A percentile compares a stretch with the other conserved stretches of the same genome.
Evolutionary conservation across 78 protist genomes (phyloP).

Genomic region (Dictyostelium intermedium): DNA sequence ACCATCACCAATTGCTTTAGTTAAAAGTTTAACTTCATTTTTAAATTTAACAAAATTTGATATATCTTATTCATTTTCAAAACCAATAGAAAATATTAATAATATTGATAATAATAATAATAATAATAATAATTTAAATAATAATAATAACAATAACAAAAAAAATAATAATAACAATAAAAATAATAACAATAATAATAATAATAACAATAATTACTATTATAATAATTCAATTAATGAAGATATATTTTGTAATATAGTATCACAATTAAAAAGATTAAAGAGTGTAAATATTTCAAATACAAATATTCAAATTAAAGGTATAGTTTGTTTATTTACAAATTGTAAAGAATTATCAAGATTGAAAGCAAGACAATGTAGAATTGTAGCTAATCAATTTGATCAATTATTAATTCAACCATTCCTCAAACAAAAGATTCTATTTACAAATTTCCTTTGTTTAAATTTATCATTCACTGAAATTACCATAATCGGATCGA

Average conservation of each 20-base stretch:
- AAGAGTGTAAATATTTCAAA: slow-evolving; percentile 31
- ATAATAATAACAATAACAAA: background rate
- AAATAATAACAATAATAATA: too few species aligned
- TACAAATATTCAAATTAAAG: background rate
- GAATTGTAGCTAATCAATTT: background rate
- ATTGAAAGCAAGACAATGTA: slow-evolving; percentile 14
- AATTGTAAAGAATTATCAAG: background rate
- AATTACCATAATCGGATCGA: background rate
- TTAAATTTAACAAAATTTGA: background rate
- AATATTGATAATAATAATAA: too few species aligned
- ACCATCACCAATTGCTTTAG: background rate
- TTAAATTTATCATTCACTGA: slow-evolving; percentile 21
- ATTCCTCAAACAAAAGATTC: background rate
- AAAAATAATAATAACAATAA: too few species aligned
- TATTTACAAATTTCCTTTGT: background rate
- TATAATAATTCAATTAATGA: background rate
- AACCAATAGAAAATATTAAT: background rate
- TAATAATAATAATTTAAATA: too few species aligned
- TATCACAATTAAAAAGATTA: background rate
- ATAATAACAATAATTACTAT: too few species aligned
- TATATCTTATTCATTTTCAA: background rate
- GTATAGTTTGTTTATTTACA: background rate
- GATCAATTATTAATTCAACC: background rate
- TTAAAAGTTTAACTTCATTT: background rate
- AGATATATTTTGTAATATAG: background rate